A percentile compares a stretch with the other conserved stretches of the same genome.
Evolutionary conservation across 2,329 filamentous ascomycete genomes (phyloP).

Genomic region (Colletotrichum melonis): DNA sequence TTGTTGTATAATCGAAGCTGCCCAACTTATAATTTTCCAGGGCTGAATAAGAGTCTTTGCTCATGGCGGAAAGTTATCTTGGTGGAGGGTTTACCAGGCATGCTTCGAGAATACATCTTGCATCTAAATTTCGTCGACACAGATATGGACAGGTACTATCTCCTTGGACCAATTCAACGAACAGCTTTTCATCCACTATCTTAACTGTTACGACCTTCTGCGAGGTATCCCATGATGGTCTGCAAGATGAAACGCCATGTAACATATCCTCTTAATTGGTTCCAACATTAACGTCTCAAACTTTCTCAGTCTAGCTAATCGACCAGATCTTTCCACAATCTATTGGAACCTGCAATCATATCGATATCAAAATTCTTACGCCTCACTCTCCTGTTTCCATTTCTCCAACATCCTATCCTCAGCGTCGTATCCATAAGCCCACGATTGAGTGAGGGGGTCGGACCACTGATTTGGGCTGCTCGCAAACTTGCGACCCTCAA

Average conservation of each 20-base stretch:
- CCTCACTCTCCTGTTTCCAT: slow-evolving; percentile 36
- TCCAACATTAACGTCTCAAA: background rate
- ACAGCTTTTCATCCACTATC: too few species aligned
- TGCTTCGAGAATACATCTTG: too few species aligned
- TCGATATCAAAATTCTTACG: background rate
- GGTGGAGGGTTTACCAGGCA: too few species aligned
- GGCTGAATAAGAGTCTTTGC: background rate
- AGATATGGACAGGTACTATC: too few species aligned
- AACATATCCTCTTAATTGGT: too few species aligned
- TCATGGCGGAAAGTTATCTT: too few species aligned
- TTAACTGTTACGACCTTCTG: too few species aligned
- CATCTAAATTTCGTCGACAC: too few species aligned
- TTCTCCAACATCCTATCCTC: slow-evolving; percentile 48
- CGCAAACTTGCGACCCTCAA: slow-evolving; percentile 47
- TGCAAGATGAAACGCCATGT: background rate
- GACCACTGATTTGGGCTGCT: slow-evolving; percentile 61
- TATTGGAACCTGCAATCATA: background rate
- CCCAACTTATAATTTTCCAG: too few species aligned
- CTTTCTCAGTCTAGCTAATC: background rate
- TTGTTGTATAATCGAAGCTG: too few species aligned
- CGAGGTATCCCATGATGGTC: too few species aligned
- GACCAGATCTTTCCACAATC: background rate
- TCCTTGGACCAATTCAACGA: too few species aligned
- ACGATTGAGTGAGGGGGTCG: slow-evolving; percentile 56
- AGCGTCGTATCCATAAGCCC: slow-evolving; percentile 62